Evolutionary conservation across 371 early-diverging fungal species (phyloP).

Genomic region (Scutellospora calospora): DNA sequence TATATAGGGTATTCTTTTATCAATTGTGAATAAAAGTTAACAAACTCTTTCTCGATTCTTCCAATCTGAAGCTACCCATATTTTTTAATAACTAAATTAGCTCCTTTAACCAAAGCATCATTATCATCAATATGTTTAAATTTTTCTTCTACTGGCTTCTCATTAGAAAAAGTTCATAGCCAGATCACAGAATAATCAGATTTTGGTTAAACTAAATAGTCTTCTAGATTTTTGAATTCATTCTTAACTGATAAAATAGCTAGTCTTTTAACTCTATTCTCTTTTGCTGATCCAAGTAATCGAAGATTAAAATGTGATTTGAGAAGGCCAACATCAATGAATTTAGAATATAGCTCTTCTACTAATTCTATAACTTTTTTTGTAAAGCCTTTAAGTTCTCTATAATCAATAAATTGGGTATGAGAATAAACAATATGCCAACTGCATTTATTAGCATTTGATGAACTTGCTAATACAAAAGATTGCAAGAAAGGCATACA

Average conservation of each 20-base stretch:
- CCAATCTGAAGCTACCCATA: conserved; percentile 39
- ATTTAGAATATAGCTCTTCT: conserved; percentile 1
- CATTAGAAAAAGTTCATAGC: conserved; percentile 35
- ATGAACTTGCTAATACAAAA: conserved; percentile 12
- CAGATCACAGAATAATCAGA: conserved; percentile 20
- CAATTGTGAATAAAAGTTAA: conserved; percentile 36
- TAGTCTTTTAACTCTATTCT: conserved; percentile 16
- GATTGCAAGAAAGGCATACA: neutral
- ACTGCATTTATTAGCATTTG: too few relatives aligned
- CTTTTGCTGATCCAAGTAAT: conserved; percentile 31
- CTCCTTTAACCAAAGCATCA: conserved; percentile 32
- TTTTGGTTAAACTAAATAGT: conserved; percentile 36
- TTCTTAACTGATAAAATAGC: conserved; percentile 31
- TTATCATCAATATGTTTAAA: conserved; percentile 40
- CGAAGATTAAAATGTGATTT: conserved; percentile 32
- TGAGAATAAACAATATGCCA: too few relatives aligned
- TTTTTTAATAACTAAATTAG: conserved; percentile 37
- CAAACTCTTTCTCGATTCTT: conserved; percentile 29
- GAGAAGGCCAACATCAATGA: conserved; percentile 9
- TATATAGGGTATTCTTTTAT: conserved; percentile 38
- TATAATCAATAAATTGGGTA: conserved; percentile 27
- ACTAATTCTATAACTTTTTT: conserved; percentile 22
- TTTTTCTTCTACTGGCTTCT: conserved; percentile 34
- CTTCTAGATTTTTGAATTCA: conserved; percentile 13
- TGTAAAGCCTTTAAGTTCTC: conserved; percentile 29